Base-by-base conservation (phyloP, 73 alveolate species). In the Paramecium tetraurelia region DNA sequence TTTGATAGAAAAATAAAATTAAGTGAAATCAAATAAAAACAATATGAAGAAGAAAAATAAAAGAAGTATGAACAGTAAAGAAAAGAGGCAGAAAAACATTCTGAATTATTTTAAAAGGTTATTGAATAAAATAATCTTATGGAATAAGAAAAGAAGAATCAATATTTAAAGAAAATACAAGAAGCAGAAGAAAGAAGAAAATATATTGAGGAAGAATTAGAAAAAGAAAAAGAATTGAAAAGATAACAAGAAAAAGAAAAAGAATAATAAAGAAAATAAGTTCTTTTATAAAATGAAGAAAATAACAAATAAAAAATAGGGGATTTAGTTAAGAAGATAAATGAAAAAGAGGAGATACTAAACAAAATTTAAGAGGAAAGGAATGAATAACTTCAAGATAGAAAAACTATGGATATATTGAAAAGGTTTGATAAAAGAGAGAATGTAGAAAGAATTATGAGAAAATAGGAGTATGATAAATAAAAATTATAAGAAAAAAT, bases 391-490 rank as follows among this genome's bases (percentile, higher is more conserved):
- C n/a, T 68, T 20, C 16, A 29, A 31, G 85, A 68, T 14, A 68
- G 48, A 68, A 68, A 35, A 22, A 68, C 41, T n/a, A 0, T 33
- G 41, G 85, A 31, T 24, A 68, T 35, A 7, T 21, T 68, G 12
- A 68, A 68, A 35, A 48, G 85, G 14, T 68, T 68, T 14, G 85
- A 68, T 68, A 68, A 68, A 68, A 68, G 85, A 35, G 85, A 68
- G 21, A 68, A 68, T 35, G 85, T 68, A 31, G 85, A 68, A 31
- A 68, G 85, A 35, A 68, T 68, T 68, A 68, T 68, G 85, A 68
- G 85, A 68, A 68, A 68, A 68, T 68, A 68, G 27, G 85, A 68
- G 46, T 68, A 68, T 68, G 85, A 68, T 68, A 68, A 35, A 68
- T 68, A 68, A 31, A 68, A 68, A 24, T 68, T 68, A 68, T 68